Evolutionary conservation across 306 rosid species (phyloP).

Genomic region (Prunus davidiana): DNA sequence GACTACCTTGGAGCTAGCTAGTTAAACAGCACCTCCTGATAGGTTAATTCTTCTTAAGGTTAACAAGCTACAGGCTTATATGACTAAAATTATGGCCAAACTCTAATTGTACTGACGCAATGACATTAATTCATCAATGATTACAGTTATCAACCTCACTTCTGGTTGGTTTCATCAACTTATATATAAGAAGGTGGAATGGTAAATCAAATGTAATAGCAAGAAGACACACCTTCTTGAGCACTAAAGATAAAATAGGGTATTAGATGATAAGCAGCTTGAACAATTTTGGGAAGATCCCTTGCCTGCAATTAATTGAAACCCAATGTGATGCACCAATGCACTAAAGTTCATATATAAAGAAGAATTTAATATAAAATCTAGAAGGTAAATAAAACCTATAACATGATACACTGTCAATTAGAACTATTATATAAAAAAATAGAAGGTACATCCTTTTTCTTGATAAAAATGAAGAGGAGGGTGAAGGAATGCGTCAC

Average conservation of each 20-base stretch:
- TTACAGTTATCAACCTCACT: not conserved
- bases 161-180: not conserved
- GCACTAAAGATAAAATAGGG: conserved; percentile 92
- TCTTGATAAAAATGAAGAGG: not conserved
- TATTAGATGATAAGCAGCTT: conserved; percentile 74
- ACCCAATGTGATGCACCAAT: conserved; percentile 9
- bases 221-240: conserved; percentile 72
- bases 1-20: not conserved
- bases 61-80: not conserved
- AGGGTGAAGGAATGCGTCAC: conserved; percentile 1
- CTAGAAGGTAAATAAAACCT: not conserved
- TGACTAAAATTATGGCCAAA: not conserved
- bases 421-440: not conserved
- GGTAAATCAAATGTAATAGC: conserved; percentile 1
- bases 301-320: conserved; percentile 65
- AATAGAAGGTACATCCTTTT: not conserved
- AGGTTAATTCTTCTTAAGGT: not conserved
- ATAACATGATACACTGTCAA: not conserved
- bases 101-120: not conserved
- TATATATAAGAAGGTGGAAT: not conserved
- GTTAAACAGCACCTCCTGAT: not conserved
- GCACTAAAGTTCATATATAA: not conserved
- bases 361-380: not conserved
- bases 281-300: conserved; percentile 79
- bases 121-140: not conserved